A percentile compares a stretch with the other conserved stretches of the same genome.
phyloP scores from a whole-genome alignment of 1,284 basidiomycete genomes.

The Leccinum ponderosum region DNA sequence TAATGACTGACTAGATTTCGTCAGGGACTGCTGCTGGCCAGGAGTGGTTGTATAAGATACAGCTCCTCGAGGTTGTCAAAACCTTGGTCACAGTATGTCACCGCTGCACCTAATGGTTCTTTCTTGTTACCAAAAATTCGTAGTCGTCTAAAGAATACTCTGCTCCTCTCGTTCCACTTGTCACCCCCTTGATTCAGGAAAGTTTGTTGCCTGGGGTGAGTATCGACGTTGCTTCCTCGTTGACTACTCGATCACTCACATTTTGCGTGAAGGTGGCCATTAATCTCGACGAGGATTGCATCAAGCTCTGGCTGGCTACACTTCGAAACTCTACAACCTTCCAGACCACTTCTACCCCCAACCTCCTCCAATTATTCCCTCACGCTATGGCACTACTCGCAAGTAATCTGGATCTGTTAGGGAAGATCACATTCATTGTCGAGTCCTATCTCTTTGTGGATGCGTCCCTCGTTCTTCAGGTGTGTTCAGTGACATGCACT shows the following conservation, averaged over 20 bases:
- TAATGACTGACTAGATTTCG: conserved; percentile 10
- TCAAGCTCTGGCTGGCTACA: conserved; percentile 75
- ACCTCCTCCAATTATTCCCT: conserved; percentile 71
- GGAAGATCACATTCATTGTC: conserved; percentile 66
- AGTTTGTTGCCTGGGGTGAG: conserved; percentile 65
- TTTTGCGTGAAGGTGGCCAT: conserved; percentile 53
- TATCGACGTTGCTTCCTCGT: conserved; percentile 7
- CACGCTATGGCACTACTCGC: conserved; percentile 60
- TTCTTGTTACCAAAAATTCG: conserved; percentile 1
- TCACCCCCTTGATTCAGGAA: conserved; percentile 78
- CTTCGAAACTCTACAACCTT: conserved; percentile 69
- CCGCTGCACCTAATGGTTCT: background rate
- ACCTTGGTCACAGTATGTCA: conserved; percentile 66
- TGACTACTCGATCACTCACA: conserved; percentile 3
- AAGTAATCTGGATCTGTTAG: conserved; percentile 75
- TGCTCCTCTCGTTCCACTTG: conserved; percentile 52
- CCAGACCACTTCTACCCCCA: conserved; percentile 47
- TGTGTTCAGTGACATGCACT: conserved; percentile 31
- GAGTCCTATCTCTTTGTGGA: conserved; percentile 84
- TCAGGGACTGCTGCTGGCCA: conserved; percentile 64
- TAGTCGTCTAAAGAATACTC: conserved; percentile 68
- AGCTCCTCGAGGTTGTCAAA: conserved; percentile 70
- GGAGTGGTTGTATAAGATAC: conserved; percentile 80
- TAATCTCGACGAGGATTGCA: conserved; percentile 78
- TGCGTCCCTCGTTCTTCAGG: conserved; percentile 66